Percentiles rank a stretch among this genome's conserved stretches.
phyloP scores from a whole-genome alignment of 1,139 yeast species.

The Yamadazyma triangularis region DNA sequence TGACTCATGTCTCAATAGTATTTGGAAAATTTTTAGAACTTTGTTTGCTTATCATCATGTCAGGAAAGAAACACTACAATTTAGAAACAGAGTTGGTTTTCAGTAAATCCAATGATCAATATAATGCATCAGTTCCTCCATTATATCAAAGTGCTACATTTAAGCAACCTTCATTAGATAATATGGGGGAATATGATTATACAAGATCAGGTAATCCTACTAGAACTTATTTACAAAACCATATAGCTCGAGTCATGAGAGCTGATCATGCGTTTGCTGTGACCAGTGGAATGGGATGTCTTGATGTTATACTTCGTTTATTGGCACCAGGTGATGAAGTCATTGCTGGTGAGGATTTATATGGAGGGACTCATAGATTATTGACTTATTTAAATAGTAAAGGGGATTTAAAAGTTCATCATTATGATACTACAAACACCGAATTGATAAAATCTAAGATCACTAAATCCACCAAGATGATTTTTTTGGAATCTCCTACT shows the following conservation, averaged over 20 bases:
- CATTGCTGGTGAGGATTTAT: slow-evolving; percentile 88
- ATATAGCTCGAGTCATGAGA: slow-evolving; percentile 70
- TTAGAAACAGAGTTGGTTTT: slow-evolving; percentile 76
- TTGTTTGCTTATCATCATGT: too few relatives aligned
- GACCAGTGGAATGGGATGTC: slow-evolving; percentile 88
- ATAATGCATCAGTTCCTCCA: slow-evolving; percentile 83
- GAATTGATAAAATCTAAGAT: slow-evolving; percentile 53
- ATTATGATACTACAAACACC: slow-evolving; percentile 77
- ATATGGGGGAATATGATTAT: slow-evolving; percentile 85
- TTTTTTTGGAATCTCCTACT: slow-evolving; percentile 85
- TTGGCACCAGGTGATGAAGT: slow-evolving; percentile 78
- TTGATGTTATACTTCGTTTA: slow-evolving; percentile 75
- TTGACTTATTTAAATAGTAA: slow-evolving; percentile 66
- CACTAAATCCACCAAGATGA: slow-evolving; percentile 57
- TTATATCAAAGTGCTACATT: slow-evolving; percentile 91
- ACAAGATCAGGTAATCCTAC: slow-evolving; percentile 96
- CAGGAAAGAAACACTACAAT: slow-evolving; percentile 32
- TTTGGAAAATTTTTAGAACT: too few relatives aligned
- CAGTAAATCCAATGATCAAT: slow-evolving; percentile 63
- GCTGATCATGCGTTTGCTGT: slow-evolving; percentile 76
- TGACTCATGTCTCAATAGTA: too few relatives aligned
- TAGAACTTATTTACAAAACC: slow-evolving; percentile 72
- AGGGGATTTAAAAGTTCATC: slow-evolving; percentile 66
- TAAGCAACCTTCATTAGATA: slow-evolving; percentile 69
- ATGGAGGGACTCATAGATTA: slow-evolving; percentile 88